Evolutionary conservation across 495 filamentous ascomycete species (phyloP), one percentile per base, ranked within the genome.

Genomic region (Daldinia concentrica): DNA sequence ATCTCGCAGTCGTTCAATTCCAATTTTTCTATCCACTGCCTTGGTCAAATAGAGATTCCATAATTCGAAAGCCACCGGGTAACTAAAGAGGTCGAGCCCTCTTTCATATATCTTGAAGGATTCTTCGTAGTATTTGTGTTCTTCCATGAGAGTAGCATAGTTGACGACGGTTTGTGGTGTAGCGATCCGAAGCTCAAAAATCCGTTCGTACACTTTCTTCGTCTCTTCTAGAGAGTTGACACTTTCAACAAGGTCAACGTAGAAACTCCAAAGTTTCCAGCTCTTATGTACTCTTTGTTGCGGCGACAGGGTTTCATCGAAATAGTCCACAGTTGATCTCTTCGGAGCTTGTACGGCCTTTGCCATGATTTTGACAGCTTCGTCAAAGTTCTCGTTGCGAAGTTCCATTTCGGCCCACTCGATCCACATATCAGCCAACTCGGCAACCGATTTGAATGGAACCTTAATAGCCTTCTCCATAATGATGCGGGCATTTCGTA

Each of bases 181-280:
- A 27, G 96, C 96, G 76, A 99, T 98, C 43, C 95, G 92, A 41
- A 99, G 90, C 79, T 99, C 96, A 79, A 99, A 99, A 74, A 98
- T 98, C 56, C 96, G 86, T 71, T 98, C 95, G 79, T 99, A 99
- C 15, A 98, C 88, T 77, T 92, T 94, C 76, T 89, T 91, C 11
- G 95, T 98, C 80, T 98, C 95, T 9, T 98, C 95, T 3, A 98
- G 81, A 0, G 92, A 93, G 64, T 90, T 89, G 17, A 97, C 94
- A 80, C 93, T 95, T 78, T 99, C 95, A 11, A 99, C 95, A 0
- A 99, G 87, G 80, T 99, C 95, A 41, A 99, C 94, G 74, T 99
- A 99, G 86, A 98, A 99, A 84, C 92, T 95, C 95, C 95, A 99
- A 14, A 99, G 81, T 79, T 98, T 99, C 96, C 96, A 99, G 77